Conservation (phyloP, 140 eudicot genomes). For the Anethum foeniculum region DNA sequence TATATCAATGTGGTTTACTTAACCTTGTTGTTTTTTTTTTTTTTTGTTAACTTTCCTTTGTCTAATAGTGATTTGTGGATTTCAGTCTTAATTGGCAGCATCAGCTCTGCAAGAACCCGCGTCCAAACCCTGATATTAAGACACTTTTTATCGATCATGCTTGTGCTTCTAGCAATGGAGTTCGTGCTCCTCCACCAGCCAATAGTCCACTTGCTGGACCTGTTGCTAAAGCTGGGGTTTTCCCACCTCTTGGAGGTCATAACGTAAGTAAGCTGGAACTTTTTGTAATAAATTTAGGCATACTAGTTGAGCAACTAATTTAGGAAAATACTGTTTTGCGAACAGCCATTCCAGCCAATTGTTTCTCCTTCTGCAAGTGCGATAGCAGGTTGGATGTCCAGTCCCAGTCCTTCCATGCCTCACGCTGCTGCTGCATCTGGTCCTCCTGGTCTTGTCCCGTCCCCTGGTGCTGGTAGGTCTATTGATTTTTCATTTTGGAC, state of each 20-base stretch:
- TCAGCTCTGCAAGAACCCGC: slow-evolving; percentile 87
- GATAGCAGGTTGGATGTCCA: slow-evolving; percentile 85
- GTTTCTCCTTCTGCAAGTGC: slow-evolving; percentile 77
- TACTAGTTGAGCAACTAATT: slow-evolving; percentile 1
- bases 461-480: slow-evolving; percentile 49
- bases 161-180: slow-evolving; percentile 61
- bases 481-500: neutral
- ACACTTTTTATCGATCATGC: slow-evolving; percentile 72
- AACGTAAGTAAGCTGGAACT: slow-evolving; percentile 46
- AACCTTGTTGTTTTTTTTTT: neutral
- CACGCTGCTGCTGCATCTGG: slow-evolving; percentile 63
- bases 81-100: slow-evolving; percentile 91
- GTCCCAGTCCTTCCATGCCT: slow-evolving; percentile 57
- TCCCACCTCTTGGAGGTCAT: slow-evolving; percentile 69
- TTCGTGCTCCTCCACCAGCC: slow-evolving; percentile 55
- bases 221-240: slow-evolving; percentile 63
- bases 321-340: slow-evolving; percentile 1
- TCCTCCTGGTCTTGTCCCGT: slow-evolving; percentile 72
- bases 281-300: neutral
- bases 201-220: slow-evolving; percentile 58
- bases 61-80: slow-evolving; percentile 10
- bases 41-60: neutral
- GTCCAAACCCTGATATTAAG: slow-evolving; percentile 78
- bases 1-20: neutral
- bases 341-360: slow-evolving; percentile 79